Evolutionary conservation across 2,329 filamentous ascomycete species (phyloP).

Genomic region (Cladobotryum protrusum): DNA sequence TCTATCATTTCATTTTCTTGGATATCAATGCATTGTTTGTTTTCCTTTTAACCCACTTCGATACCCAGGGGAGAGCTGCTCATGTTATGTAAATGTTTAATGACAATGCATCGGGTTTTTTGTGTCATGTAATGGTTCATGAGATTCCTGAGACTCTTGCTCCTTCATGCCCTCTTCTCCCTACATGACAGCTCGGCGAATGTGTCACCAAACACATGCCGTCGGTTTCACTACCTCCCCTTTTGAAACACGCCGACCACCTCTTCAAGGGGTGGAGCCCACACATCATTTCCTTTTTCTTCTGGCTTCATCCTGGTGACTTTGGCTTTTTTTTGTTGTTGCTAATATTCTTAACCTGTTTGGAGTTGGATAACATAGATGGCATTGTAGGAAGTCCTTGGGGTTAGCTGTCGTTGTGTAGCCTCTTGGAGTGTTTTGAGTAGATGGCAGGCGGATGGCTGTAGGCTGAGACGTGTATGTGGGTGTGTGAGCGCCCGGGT

Average conservation of each 20-base stretch:
- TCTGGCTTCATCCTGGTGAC: constrained; percentile 11
- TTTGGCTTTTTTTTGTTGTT: constrained; percentile 10
- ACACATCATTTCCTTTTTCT: constrained; percentile 8
- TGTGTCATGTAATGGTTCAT: constrained; percentile 4
- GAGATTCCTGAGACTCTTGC: neutral
- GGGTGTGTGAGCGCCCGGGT: too few relatives aligned
- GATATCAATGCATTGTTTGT: constrained; percentile 14
- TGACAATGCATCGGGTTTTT: constrained; percentile 5
- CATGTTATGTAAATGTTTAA: neutral
- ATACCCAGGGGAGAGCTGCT: constrained; percentile 27
- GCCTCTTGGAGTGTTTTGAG: constrained; percentile 5
- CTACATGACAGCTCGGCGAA: constrained; percentile 1
- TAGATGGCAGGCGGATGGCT: too few relatives aligned
- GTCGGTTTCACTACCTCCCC: constrained; percentile 2
- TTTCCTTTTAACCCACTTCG: constrained; percentile 19
- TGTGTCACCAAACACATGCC: neutral
- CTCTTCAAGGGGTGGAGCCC: constrained; percentile 7
- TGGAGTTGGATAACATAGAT: constrained; percentile 13
- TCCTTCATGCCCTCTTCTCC: neutral
- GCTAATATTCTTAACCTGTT: constrained; percentile 13
- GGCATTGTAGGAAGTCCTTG: constrained; percentile 8
- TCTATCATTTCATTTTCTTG: constrained; percentile 14
- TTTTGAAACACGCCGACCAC: constrained; percentile 9
- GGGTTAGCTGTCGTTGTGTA: constrained; percentile 8
- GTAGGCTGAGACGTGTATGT: too few relatives aligned